Conservation (phyloP, 2,329 filamentous ascomycete species). For the Nemania diffusa region DNA sequence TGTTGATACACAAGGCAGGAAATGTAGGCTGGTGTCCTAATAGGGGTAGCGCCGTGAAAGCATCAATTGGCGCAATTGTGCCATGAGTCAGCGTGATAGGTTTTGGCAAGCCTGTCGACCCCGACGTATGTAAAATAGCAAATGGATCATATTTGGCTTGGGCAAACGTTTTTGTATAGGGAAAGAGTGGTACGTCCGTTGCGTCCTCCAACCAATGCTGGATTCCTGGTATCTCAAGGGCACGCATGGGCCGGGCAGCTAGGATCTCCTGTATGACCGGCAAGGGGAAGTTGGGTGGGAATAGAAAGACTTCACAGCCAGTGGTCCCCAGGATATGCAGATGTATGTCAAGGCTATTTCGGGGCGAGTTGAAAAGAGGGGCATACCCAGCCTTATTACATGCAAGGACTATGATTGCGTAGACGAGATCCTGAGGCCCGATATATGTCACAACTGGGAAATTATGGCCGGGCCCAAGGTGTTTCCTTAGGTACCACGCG, state of each 20-base stretch:
- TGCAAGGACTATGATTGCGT: not conserved
- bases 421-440: not conserved
- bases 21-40: not conserved
- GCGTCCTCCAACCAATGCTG: not conserved
- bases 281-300: not conserved
- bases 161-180: conserved; percentile 50
- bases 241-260: not conserved
- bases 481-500: not conserved
- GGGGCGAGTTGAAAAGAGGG: not conserved
- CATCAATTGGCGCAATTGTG: conserved; percentile 51
- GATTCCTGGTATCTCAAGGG: not conserved
- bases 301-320: not conserved
- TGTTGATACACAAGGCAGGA: not conserved
- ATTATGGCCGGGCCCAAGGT: not conserved
- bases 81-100: conserved; percentile 52
- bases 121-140: conserved; percentile 55
- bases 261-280: not conserved
- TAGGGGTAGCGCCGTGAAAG: conserved; percentile 46
- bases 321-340: not conserved
- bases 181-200: conserved; percentile 35
- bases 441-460: not conserved
- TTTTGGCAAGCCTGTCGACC: conserved; percentile 56
- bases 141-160: conserved; percentile 51
- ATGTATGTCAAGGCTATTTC: not conserved
- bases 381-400: not conserved